Percentiles rank a stretch among this genome's conserved stretches.
These are phyloP conservation scores for Fusarium vanettenii DNA, from an alignment of 2,329 filamentous ascomycete species.

Conservation along the genomic window DNA sequence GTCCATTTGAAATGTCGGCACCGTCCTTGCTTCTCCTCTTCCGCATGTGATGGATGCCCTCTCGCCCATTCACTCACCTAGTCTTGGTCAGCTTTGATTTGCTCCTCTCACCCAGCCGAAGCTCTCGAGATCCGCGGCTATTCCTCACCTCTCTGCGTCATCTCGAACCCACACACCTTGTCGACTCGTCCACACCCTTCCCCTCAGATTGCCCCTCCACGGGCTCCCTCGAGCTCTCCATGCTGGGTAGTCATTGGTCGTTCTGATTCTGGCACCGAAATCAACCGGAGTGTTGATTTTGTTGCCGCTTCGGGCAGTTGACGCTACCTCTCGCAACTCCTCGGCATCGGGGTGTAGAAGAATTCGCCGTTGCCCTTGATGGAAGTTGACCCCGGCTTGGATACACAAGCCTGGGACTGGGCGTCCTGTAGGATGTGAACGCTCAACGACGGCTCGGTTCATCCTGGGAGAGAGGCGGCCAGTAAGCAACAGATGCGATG, in stretches of 20 bases:
- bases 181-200: constrained; percentile 3
- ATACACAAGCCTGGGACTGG: background rate
- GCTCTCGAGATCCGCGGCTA: constrained; percentile 37
- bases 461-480: background rate
- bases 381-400: background rate
- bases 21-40: constrained; percentile 1
- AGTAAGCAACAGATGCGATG: background rate
- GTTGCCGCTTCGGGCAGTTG: background rate
- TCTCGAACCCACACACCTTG: constrained; percentile 2
- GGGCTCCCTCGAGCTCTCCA: background rate
- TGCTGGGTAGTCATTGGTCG: background rate
- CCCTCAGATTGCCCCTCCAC: constrained; percentile 8
- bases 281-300: background rate
- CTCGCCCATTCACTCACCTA: background rate
- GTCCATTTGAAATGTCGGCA: constrained; percentile 5
- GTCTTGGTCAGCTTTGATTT: constrained; percentile 4
- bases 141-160: constrained; percentile 27
- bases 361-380: background rate
- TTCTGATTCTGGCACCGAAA: background rate
- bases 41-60: background rate
- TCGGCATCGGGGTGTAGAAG: constrained; percentile 1
- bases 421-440: background rate
- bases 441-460: background rate
- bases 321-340: background rate
- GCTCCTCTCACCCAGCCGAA: constrained; percentile 35